Percentiles rank a stretch among this genome's conserved stretches.
phyloP scores from a whole-genome alignment of 441 rosid species.

The Pelargonium fulgidum region DNA sequence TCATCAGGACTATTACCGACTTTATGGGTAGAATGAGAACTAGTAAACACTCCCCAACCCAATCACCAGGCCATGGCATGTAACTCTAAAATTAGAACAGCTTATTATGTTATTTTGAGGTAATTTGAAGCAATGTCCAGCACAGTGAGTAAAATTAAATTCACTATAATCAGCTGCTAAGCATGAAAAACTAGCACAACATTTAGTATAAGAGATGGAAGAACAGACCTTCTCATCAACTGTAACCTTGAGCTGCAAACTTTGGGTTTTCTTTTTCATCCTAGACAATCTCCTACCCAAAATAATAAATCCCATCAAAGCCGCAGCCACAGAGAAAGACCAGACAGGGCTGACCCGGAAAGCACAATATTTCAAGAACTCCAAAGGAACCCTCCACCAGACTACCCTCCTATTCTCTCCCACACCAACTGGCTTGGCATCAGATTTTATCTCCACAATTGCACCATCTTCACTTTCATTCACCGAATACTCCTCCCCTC shows the following conservation, averaged over 20 bases:
- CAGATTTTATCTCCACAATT: slow-evolving; percentile 27
- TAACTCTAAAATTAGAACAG: not conserved
- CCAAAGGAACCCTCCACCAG: slow-evolving; percentile 83
- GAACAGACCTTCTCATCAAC: slow-evolving; percentile 75
- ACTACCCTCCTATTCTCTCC: slow-evolving; percentile 34
- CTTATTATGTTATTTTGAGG: not conserved
- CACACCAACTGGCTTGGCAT: slow-evolving; percentile 31
- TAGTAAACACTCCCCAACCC: not conserved
- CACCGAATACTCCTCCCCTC: slow-evolving; percentile 20
- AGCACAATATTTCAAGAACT: slow-evolving; percentile 61
- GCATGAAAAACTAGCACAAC: not conserved
- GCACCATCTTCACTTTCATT: slow-evolving; percentile 22
- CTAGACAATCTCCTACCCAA: slow-evolving; percentile 67
- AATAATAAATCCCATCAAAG: slow-evolving; percentile 67
- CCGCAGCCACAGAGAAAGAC: slow-evolving; percentile 85
- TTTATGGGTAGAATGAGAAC: too few relatives aligned
- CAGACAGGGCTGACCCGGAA: slow-evolving; percentile 71
- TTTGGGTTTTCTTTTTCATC: slow-evolving; percentile 61
- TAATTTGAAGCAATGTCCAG: not conserved
- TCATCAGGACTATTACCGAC: too few relatives aligned
- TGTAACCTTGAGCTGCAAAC: slow-evolving; percentile 68
- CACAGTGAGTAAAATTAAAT: not conserved
- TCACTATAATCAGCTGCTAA: not conserved
- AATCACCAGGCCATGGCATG: not conserved
- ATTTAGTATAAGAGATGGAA: slow-evolving; percentile 19